Percentiles rank a stretch among this genome's conserved stretches.
These are phyloP conservation scores for Cercospora sp. DNA, from an alignment of 2,329 filamentous ascomycete genomes.

Conservation along the genomic window DNA sequence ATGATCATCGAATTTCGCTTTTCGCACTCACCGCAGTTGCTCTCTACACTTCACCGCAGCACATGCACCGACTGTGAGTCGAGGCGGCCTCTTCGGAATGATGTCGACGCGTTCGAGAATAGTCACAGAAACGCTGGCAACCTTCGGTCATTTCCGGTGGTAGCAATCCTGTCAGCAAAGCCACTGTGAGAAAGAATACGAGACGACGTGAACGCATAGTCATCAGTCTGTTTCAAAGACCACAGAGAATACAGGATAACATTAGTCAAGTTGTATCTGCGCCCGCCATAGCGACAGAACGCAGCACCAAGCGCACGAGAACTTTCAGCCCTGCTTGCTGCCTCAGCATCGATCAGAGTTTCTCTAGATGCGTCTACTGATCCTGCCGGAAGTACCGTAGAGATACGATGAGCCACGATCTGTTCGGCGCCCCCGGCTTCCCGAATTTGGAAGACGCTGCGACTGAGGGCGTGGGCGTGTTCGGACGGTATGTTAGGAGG, in stretches of 20 bases:
- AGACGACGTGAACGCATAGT: background rate
- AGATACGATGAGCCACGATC: background rate
- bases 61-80: background rate
- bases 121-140: background rate
- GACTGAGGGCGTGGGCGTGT: background rate
- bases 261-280: background rate
- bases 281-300: background rate
- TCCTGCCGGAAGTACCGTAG: background rate
- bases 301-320: background rate
- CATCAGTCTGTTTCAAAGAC: background rate
- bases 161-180: constrained; percentile 5
- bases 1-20: background rate
- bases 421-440: background rate
- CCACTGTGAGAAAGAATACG: background rate
- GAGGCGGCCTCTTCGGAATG: background rate
- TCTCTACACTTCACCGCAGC: background rate
- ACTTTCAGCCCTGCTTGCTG: background rate
- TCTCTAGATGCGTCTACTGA: background rate
- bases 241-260: background rate
- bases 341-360: background rate
- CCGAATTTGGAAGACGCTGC: background rate
- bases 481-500: background rate
- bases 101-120: background rate
- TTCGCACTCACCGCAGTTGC: background rate
- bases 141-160: background rate